These are phyloP conservation scores for Paecilomyces niveus DNA, from an alignment of 2,329 filamentous ascomycete species.

Conservation along the genomic window DNA sequence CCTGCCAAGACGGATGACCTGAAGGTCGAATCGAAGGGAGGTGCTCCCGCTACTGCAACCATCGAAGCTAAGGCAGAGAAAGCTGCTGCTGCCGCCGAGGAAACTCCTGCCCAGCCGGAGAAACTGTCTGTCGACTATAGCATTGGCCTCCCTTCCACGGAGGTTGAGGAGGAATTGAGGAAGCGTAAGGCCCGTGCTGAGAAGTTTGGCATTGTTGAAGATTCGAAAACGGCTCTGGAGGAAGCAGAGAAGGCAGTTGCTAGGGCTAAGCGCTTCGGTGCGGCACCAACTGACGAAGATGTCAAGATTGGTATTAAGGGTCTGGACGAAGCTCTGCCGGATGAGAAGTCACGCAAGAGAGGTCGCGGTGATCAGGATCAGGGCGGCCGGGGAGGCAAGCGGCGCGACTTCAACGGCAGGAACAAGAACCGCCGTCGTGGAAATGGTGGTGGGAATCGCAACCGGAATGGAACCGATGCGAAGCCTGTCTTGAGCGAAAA, in stretches of 20 bases:
- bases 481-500: constrained; percentile 29
- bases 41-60: constrained; percentile 8
- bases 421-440: constrained; percentile 20
- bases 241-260: constrained; percentile 40
- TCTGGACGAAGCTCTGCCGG: constrained; percentile 40
- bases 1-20: constrained; percentile 32
- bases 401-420: constrained; percentile 29
- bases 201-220: constrained; percentile 41
- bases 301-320: constrained; percentile 27
- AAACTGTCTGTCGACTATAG: constrained; percentile 34
- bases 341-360: constrained; percentile 35
- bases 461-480: constrained; percentile 12
- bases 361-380: constrained; percentile 28
- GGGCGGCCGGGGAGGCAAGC: constrained; percentile 35
- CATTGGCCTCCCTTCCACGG: constrained; percentile 35
- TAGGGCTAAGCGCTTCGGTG: constrained; percentile 42
- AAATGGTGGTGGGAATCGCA: constrained; percentile 13
- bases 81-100: constrained; percentile 12
- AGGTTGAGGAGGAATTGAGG: constrained; percentile 39
- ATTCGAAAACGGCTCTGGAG: constrained; percentile 27
- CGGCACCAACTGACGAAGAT: constrained; percentile 15
- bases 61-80: constrained; percentile 10
- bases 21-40: constrained; percentile 25
- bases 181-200: constrained; percentile 44
- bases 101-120: constrained; percentile 14